Conservation (phyloP, 345 rosid species). For the Abelmoschus esculentus region DNA sequence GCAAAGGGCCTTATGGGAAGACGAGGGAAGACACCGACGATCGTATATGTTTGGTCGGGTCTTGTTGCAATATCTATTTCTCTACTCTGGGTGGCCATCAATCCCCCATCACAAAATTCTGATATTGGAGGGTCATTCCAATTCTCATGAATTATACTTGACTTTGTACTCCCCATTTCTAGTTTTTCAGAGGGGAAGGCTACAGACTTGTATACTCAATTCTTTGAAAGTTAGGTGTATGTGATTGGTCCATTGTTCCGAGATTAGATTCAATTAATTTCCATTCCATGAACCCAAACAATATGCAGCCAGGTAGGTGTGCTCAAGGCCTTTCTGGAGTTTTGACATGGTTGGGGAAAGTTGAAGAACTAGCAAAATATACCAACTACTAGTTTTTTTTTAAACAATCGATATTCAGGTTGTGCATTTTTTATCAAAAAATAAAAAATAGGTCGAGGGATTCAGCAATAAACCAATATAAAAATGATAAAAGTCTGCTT, state of each 20-base stretch:
- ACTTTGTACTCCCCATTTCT: not conserved
- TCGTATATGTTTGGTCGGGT: constrained; percentile 72
- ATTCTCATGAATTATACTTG: constrained; percentile 24
- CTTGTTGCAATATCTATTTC: constrained; percentile 68
- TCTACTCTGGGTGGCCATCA: constrained; percentile 63
- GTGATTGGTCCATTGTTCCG: not conserved
- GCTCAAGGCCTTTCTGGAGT: no score
- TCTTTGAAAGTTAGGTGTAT: constrained; percentile 5
- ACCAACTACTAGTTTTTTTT: no score
- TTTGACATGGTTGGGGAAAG: no score
- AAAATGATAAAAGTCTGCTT: no score
- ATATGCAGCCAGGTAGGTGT: not conserved
- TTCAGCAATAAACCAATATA: not conserved
- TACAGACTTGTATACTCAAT: not conserved
- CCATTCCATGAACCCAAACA: not conserved
- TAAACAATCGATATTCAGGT: no score
- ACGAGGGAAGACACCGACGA: constrained; percentile 59
- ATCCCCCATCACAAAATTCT: constrained; percentile 42
- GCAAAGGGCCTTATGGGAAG: constrained; percentile 80
- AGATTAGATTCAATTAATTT: constrained; percentile 1
- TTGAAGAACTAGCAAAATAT: no score
- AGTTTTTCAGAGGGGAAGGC: not conserved
- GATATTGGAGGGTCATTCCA: constrained; percentile 57
- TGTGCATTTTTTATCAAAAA: no score
- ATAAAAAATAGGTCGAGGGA: no score